Base-by-base conservation (phyloP, 2,329 filamentous ascomycete genomes). In the Graphilbum fragrans region DNA sequence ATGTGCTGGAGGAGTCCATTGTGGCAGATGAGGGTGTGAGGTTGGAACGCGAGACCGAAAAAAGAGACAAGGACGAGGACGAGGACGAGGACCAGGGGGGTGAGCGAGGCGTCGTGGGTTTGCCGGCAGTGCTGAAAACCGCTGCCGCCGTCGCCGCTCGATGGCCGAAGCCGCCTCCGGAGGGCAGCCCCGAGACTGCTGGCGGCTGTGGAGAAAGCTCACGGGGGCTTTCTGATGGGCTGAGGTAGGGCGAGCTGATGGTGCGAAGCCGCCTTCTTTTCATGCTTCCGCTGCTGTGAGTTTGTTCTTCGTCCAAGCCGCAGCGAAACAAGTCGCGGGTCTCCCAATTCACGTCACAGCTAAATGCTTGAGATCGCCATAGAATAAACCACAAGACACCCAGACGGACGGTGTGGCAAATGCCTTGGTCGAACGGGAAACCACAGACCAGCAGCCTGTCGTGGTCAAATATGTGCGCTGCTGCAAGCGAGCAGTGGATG, bases 171-270 rank as follows among this genome's bases (percentile, higher is more conserved):
- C 57, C 63, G 52, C 65, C 66, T 50, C 66, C 63, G 41, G 43
- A 25, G n/a, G n/a, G n/a, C 35, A 17, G 35, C 22, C 33, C 43
- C 35, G 65, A 61, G 46, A 64, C 59, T 34, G 67, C 65, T 6
- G 63, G 60, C 35, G 65, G 62, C 41, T 57, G 59, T 42, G 66
- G 63, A 45, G 67, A 65, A 44, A 60, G 53, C 48, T 65, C 63
- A 52, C 61, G 41, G 14, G 45, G 47, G 37, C 39, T 58, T 35
- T 56, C 58, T 25, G 60, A 59, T 21, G 65, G 59, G 50, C 53
- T 64, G 44, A 63, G 56, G 46, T 62, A 65, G 47, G 63, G 57
- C 49, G 66, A 61, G 23, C 37, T 37, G 27, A 34, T 39, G 54
- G 56, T 58, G 54, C 61, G 63, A 55, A 62, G 59, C 58, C 63